A percentile compares a stretch with the other conserved stretches of the same genome.
Conservation (phyloP, 1,284 basidiomycete species). For the Puccinia polysora region DNA sequence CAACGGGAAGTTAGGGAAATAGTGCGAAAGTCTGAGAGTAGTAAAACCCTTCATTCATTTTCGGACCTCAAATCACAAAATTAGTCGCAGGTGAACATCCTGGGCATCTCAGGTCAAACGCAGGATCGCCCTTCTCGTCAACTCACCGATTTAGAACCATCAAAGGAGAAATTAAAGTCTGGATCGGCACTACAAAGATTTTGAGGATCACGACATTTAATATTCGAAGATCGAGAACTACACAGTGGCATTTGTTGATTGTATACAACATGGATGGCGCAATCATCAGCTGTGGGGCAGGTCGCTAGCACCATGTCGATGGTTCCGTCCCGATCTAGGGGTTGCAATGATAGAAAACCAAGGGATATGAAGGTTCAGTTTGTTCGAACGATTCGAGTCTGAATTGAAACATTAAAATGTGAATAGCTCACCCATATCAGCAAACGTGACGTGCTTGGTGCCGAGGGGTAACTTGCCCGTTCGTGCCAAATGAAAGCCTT, state of each 20-base stretch:
- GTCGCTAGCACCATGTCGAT: constrained; percentile 90
- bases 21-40: constrained; percentile 63
- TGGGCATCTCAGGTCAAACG: constrained; percentile 2
- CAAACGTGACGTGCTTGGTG: constrained; percentile 75
- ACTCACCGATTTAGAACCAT: constrained; percentile 12
- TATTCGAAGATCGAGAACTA: constrained; percentile 32
- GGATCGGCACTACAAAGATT: constrained; percentile 77
- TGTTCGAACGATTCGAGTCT: not conserved
- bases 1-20: constrained; percentile 58
- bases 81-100: not conserved
- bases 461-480: constrained; percentile 69
- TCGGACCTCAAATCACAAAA: too few relatives aligned
- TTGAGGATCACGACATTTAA: constrained; percentile 68
- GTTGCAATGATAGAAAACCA: not conserved
- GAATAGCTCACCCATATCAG: constrained; percentile 71
- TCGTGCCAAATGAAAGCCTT: constrained; percentile 68
- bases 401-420: too few relatives aligned
- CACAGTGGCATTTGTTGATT: constrained; percentile 87
- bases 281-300: constrained; percentile 65
- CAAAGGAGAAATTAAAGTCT: constrained; percentile 67
- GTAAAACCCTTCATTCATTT: constrained; percentile 67
- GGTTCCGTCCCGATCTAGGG: constrained; percentile 85
- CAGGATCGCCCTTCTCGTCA: too few relatives aligned
- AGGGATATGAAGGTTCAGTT: not conserved
- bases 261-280: constrained; percentile 84